Evolutionary conservation across 2,329 filamentous ascomycete genomes (phyloP).

Genomic region (Zymoseptoria brevis): DNA sequence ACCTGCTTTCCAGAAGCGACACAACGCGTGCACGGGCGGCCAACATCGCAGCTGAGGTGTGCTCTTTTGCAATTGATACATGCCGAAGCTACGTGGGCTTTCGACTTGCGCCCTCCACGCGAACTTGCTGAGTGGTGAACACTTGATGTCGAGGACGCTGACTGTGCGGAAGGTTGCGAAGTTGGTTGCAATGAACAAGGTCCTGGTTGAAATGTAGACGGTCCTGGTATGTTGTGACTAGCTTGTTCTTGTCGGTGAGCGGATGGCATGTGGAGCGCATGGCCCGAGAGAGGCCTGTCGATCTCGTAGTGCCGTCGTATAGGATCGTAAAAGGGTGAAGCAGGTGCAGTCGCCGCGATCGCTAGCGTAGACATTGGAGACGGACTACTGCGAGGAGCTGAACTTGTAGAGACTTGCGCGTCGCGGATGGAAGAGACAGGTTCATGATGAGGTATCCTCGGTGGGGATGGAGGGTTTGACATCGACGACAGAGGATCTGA

Average conservation of each 20-base stretch:
- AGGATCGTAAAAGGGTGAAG: conserved; percentile 8
- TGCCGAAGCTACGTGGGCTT: conserved; percentile 71
- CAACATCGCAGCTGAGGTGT: conserved; percentile 60
- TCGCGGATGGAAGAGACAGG: conserved; percentile 4
- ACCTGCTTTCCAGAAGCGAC: conserved; percentile 65
- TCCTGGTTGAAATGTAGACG: neutral
- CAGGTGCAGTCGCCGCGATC: neutral
- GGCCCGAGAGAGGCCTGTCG: neutral
- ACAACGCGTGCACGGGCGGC: conserved; percentile 71
- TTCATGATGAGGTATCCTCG: conserved; percentile 12
- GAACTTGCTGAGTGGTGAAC: conserved; percentile 13
- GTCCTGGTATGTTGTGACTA: neutral
- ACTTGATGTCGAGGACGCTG: conserved; percentile 3
- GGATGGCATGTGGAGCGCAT: neutral
- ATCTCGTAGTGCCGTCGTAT: neutral
- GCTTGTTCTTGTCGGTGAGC: neutral
- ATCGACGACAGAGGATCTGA: conserved; percentile 44
- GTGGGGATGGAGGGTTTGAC: conserved; percentile 43
- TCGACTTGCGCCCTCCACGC: conserved; percentile 24
- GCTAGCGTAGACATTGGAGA: neutral
- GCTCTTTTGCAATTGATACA: conserved; percentile 81
- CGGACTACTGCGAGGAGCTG: neutral
- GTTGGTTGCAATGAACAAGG: neutral
- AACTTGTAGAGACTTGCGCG: conserved; percentile 2
- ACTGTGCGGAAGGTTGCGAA: neutral